phyloP scores from a whole-genome alignment of 495 filamentous ascomycete genomes.

The Daldinia loculata region DNA sequence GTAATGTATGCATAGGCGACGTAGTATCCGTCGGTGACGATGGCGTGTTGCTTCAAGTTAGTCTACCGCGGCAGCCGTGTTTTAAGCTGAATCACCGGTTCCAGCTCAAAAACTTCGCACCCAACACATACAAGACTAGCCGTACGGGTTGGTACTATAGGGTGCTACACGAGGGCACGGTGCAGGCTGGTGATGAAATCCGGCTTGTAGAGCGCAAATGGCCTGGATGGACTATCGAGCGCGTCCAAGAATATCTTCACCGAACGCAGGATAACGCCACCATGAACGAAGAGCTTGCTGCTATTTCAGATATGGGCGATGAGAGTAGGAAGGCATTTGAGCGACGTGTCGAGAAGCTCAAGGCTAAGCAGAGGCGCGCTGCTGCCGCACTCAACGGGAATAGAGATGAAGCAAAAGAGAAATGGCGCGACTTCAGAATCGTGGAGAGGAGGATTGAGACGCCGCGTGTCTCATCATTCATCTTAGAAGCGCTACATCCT shows the following conservation, averaged over 20 bases:
- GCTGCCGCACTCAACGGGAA: slow-evolving; percentile 34
- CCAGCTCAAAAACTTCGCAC: slow-evolving; percentile 61
- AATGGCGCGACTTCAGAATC: slow-evolving; percentile 56
- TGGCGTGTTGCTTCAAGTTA: slow-evolving; percentile 53
- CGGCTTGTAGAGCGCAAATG: slow-evolving; percentile 53
- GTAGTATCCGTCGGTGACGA: slow-evolving; percentile 53
- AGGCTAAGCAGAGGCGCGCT: slow-evolving; percentile 46
- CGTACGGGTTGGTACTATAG: slow-evolving; percentile 67
- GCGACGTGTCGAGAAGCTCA: slow-evolving; percentile 48
- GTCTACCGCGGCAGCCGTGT: slow-evolving; percentile 62
- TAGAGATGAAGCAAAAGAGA: slow-evolving; percentile 41
- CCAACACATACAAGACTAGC: slow-evolving; percentile 58
- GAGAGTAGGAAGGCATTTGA: slow-evolving; percentile 55
- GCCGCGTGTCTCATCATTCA: slow-evolving; percentile 51
- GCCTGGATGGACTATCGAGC: slow-evolving; percentile 64
- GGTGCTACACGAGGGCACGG: slow-evolving; percentile 56
- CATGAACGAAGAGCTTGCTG: slow-evolving; percentile 56
- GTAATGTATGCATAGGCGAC: slow-evolving; percentile 67
- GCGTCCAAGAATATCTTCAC: slow-evolving; percentile 65
- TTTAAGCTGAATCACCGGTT: slow-evolving; percentile 68
- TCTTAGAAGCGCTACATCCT: slow-evolving; percentile 49
- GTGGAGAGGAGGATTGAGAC: slow-evolving; percentile 56
- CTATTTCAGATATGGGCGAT: slow-evolving; percentile 57
- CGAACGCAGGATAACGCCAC: slow-evolving; percentile 52
- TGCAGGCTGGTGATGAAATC: slow-evolving; percentile 59